Base-by-base conservation (phyloP, 192 early-diverging fungal genomes). In the Umbelopsis isabellina region DNA sequence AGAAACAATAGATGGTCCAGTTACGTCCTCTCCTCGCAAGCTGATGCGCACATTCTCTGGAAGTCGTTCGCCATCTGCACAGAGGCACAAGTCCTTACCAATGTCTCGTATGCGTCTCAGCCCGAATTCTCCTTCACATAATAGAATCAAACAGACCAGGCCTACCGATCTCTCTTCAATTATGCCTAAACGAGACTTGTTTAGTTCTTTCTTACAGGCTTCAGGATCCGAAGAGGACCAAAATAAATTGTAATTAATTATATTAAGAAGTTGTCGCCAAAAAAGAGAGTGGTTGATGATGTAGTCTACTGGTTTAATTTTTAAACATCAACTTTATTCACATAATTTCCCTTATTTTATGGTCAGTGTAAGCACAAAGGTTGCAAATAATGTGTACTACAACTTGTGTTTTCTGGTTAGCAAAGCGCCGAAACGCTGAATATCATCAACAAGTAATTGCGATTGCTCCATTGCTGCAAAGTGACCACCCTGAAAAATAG, bases 401-500 rank as follows among this genome's bases (percentile, higher is more conserved):
- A 35, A 35, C 11, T 61, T 27, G 10, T 25, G 33, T 35, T 61
- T 61, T 4, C 27, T n/a, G 13, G 27, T 61, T 16, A 61, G 25
- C 11, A 27, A 35, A 35, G 55, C 55, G 8, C 68, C 68, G n/a
- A 49, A 72, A 5, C 47, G 33, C 44, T 74, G 70, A n/a, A 89
- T 66, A 46, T 90, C 88, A 51, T 73, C 76, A 21, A 83, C 69
- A 20, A 84, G 70, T 68, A 85, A 68, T 2, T 74, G 82, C 2
- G 87, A 83, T 12, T 73, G 47, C 64, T 91, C 88, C 75, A 91
- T 73, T 1, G 85, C 87, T 16, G 86, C 80, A 74, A 91, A 91
- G 49, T 91, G 89, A 3, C 89, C 89, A 51, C 88, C 86, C 51
- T 76, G 49, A 1, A 35, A 27, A 69, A 37, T n/a, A 7, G 8